Conservation (phyloP, 2,329 filamentous ascomycete genomes). For the Metarhizium sp. region DNA sequence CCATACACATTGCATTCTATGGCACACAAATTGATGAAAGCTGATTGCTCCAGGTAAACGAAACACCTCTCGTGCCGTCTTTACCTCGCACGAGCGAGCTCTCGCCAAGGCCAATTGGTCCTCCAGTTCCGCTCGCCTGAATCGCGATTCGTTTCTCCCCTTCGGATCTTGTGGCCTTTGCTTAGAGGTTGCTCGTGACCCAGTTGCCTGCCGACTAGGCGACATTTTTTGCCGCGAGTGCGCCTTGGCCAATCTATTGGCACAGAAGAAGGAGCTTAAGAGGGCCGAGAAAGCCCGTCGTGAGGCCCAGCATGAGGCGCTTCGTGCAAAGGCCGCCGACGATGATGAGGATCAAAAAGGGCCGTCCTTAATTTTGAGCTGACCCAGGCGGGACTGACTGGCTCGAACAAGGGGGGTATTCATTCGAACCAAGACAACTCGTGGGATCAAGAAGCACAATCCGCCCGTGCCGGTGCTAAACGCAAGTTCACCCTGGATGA, state of each 20-base stretch:
- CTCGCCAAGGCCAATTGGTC: slow-evolving; percentile 78
- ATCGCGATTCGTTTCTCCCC: slow-evolving; percentile 82
- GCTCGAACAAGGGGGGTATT: slow-evolving; percentile 30
- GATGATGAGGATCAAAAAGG: slow-evolving; percentile 60
- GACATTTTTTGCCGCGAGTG: slow-evolving; percentile 96
- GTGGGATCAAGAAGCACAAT: background rate
- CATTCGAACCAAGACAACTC: background rate
- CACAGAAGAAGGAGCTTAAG: slow-evolving; percentile 87
- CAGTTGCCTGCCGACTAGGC: slow-evolving; percentile 74
- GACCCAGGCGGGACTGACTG: slow-evolving; percentile 61
- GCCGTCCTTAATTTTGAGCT: slow-evolving; percentile 77
- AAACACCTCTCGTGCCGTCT: slow-evolving; percentile 86
- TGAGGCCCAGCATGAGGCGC: slow-evolving; percentile 49
- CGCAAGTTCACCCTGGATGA: slow-evolving; percentile 70
- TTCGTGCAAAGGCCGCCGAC: slow-evolving; percentile 48
- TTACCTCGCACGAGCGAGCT: slow-evolving; percentile 83
- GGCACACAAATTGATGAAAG: background rate
- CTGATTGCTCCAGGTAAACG: slow-evolving; percentile 51
- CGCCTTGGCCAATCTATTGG: slow-evolving; percentile 79
- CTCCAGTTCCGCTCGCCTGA: slow-evolving; percentile 71
- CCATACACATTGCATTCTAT: background rate
- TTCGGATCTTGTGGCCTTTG: slow-evolving; percentile 87
- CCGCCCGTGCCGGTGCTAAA: slow-evolving; percentile 34
- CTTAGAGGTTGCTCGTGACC: slow-evolving; percentile 68
- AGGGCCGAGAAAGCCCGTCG: slow-evolving; percentile 60